Conservation (phyloP, 1,284 basidiomycete genomes). For the Pisolithus thermaeus region DNA sequence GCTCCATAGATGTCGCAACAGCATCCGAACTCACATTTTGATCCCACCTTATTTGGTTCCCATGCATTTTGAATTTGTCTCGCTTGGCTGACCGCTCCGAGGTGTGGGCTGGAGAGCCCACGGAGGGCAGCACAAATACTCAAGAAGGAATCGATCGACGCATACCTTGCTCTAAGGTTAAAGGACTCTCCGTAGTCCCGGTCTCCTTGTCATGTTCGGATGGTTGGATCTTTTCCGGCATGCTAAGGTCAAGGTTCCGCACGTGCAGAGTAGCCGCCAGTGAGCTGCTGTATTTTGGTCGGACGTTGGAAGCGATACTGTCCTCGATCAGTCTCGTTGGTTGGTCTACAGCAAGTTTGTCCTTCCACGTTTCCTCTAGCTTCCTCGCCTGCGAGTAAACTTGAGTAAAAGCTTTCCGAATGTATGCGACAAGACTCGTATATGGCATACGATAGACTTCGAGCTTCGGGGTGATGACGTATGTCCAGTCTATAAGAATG, state of each 20-base stretch:
- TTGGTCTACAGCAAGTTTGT: background rate
- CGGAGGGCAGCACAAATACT: no score
- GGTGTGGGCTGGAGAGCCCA: no score
- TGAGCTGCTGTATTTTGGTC: background rate
- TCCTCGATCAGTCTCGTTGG: background rate
- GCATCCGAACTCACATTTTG: no score
- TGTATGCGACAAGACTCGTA: constrained; percentile 14
- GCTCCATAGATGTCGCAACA: no score
- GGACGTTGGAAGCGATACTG: background rate
- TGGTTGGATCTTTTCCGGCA: no score
- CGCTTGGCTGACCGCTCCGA: no score
- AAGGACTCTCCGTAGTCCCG: no score
- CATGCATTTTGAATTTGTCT: no score
- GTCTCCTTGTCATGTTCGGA: no score
- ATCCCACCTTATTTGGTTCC: no score
- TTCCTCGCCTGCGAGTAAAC: constrained; percentile 8
- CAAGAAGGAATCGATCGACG: no score
- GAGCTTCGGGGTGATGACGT: constrained; percentile 22
- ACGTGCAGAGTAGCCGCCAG: background rate
- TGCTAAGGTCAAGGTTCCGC: background rate
- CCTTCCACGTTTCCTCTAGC: constrained; percentile 9
- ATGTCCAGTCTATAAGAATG: constrained; percentile 22
- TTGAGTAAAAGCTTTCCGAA: constrained; percentile 18
- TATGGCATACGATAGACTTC: constrained; percentile 21
- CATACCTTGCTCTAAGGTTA: no score